A percentile compares a stretch with the other conserved stretches of the same genome.
These are phyloP conservation scores for Neospora caninum DNA, from an alignment of 169 alveolate species.

Conservation along the genomic window DNA sequence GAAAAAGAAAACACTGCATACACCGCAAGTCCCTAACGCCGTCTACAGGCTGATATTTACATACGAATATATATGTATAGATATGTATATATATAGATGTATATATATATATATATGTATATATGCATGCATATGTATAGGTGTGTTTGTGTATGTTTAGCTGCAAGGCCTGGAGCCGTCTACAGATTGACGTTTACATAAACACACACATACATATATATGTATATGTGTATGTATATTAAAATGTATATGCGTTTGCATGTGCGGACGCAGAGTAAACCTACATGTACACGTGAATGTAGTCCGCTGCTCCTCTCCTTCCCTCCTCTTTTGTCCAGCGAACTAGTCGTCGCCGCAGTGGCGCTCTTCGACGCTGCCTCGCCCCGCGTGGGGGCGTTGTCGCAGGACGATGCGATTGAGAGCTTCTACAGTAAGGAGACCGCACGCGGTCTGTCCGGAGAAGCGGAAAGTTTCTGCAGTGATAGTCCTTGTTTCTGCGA, in stretches of 20 bases:
- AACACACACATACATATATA: neutral
- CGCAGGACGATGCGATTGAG: slow-evolving; percentile 17
- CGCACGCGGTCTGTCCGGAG: neutral
- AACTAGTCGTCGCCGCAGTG: neutral
- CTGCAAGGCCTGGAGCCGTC: neutral
- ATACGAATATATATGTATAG: neutral
- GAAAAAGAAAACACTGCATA: neutral
- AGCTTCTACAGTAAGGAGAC: neutral
- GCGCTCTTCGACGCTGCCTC: slow-evolving; percentile 27
- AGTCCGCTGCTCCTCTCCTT: neutral
- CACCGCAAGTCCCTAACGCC: neutral
- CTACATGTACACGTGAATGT: neutral
- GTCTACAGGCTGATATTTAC: neutral
- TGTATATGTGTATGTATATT: neutral
- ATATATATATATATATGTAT: neutral
- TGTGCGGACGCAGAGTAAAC: neutral
- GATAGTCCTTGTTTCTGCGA: too few relatives aligned
- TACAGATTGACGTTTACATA: neutral
- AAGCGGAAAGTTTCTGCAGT: neutral
- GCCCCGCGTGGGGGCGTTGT: slow-evolving; percentile 25
- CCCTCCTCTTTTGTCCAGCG: neutral
- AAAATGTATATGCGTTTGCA: neutral
- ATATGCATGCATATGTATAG: neutral
- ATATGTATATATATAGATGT: neutral
- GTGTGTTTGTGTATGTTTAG: neutral